Conservation (phyloP, 495 filamentous ascomycete species). For the Xylaria intraflava region DNA sequence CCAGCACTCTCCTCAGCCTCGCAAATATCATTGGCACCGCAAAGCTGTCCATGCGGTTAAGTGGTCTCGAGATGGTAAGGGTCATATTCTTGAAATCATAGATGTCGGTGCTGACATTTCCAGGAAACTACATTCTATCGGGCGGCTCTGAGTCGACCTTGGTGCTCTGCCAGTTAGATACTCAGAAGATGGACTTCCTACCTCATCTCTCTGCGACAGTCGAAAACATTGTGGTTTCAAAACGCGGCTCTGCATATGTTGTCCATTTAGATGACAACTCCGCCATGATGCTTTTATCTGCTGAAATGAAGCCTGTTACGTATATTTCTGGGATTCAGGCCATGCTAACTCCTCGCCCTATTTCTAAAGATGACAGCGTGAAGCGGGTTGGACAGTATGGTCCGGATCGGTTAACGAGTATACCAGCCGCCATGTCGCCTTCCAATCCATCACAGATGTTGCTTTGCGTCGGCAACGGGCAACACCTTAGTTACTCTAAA, state of each 20-base stretch:
- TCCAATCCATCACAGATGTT: constrained; percentile 35
- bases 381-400: constrained; percentile 25
- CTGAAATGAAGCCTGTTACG: constrained; percentile 71
- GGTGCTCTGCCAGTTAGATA: constrained; percentile 93
- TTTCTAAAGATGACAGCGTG: constrained; percentile 37
- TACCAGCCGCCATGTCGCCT: constrained; percentile 31
- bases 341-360: constrained; percentile 34
- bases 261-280: constrained; percentile 87
- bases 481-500: constrained; percentile 33
- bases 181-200: constrained; percentile 67
- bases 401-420: constrained; percentile 21
- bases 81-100: background rate
- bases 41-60: constrained; percentile 70
- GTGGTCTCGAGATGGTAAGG: constrained; percentile 84
- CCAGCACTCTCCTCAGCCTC: constrained; percentile 37
- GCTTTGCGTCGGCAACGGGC: constrained; percentile 43
- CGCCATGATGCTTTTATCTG: constrained; percentile 76
- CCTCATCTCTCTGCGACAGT: constrained; percentile 83
- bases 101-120: constrained; percentile 16
- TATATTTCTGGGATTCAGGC: constrained; percentile 79
- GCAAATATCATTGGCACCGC: constrained; percentile 86
- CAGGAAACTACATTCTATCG: constrained; percentile 94
- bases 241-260: constrained; percentile 69
- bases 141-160: constrained; percentile 86
- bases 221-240: constrained; percentile 75